A percentile compares a stretch with the other conserved stretches of the same genome.
phyloP scores from a whole-genome alignment of 129 eudicot species.

The Tagetes patula region DNA sequence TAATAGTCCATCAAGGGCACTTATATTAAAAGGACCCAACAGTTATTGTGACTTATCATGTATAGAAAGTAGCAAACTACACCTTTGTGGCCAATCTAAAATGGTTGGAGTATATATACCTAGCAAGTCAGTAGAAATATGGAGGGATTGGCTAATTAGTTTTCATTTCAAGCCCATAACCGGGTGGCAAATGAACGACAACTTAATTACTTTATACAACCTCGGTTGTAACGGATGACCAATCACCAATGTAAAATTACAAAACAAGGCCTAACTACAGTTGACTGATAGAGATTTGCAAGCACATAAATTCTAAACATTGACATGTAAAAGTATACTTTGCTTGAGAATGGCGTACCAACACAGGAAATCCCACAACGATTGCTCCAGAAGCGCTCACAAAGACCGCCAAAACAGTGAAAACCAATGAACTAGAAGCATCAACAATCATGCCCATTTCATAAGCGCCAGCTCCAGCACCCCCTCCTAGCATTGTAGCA shows the following conservation, averaged over 20 bases:
- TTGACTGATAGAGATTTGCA: slow-evolving; percentile 4
- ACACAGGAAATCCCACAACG: slow-evolving; percentile 83
- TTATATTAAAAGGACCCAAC: slow-evolving; percentile 2
- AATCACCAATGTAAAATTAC: neutral
- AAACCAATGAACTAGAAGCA: slow-evolving; percentile 67
- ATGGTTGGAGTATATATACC: too few species aligned
- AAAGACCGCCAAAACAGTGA: slow-evolving; percentile 69
- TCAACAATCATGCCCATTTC: slow-evolving; percentile 88
- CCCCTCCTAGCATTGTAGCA: slow-evolving; percentile 90
- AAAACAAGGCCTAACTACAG: slow-evolving; percentile 11
- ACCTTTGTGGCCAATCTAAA: slow-evolving; percentile 1
- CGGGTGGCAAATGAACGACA: slow-evolving; percentile 5
- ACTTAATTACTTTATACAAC: neutral
- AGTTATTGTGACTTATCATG: neutral
- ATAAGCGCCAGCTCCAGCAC: slow-evolving; percentile 82
- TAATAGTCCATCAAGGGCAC: neutral
- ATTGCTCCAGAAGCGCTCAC: slow-evolving; percentile 94
- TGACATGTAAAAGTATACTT: neutral
- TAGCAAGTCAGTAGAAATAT: neutral
- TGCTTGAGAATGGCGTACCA: slow-evolving; percentile 51
- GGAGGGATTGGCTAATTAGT: slow-evolving; percentile 1
- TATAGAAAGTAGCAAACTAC: neutral
- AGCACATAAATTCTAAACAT: slow-evolving; percentile 3
- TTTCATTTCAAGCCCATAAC: neutral
- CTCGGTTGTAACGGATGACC: neutral